Percentiles rank a stretch among this genome's conserved stretches.
Evolutionary conservation across 148 eudicot species (phyloP).

Genomic region (Mesembryanthemum crystallinum): DNA sequence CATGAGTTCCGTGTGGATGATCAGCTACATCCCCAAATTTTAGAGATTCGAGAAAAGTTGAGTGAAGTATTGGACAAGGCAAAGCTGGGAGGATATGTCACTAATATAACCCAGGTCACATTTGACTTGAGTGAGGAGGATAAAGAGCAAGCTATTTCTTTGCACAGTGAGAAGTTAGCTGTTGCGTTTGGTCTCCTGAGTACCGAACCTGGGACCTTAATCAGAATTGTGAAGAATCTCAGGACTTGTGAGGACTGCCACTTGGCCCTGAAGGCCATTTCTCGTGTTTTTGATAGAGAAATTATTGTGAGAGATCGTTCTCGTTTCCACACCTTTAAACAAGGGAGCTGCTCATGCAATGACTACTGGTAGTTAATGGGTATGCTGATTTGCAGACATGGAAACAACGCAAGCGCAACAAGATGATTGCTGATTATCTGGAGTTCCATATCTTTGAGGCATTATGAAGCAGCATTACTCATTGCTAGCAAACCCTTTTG

Average conservation of each 20-base stretch:
- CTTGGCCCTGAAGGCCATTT: slow-evolving; percentile 45
- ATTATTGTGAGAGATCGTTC: slow-evolving; percentile 62
- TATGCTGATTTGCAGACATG: slow-evolving; percentile 19
- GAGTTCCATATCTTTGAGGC: slow-evolving; percentile 16
- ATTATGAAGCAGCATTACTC: slow-evolving; percentile 16
- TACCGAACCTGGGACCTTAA: slow-evolving; percentile 35
- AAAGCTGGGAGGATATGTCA: slow-evolving; percentile 37
- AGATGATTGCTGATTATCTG: slow-evolving; percentile 22
- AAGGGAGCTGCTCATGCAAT: slow-evolving; percentile 51
- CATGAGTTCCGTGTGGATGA: slow-evolving; percentile 72
- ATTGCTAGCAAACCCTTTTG: slow-evolving; percentile 21
- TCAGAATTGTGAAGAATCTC: slow-evolving; percentile 53
- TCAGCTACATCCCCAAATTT: slow-evolving; percentile 43
- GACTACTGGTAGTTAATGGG: slow-evolving; percentile 41
- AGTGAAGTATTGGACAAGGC: slow-evolving; percentile 43
- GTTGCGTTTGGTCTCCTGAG: slow-evolving; percentile 48
- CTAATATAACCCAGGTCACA: slow-evolving; percentile 39
- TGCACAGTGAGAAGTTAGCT: slow-evolving; percentile 63
- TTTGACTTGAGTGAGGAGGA: slow-evolving; percentile 69
- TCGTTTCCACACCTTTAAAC: slow-evolving; percentile 49
- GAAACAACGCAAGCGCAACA: slow-evolving; percentile 8
- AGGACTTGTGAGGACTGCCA: slow-evolving; percentile 66
- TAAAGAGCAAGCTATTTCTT: slow-evolving; percentile 54
- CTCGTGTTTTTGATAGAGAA: slow-evolving; percentile 49
- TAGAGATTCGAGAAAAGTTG: slow-evolving; percentile 40